phyloP scores from a whole-genome alignment of 1,139 yeast genomes.

The Pichia inconspicua region DNA sequence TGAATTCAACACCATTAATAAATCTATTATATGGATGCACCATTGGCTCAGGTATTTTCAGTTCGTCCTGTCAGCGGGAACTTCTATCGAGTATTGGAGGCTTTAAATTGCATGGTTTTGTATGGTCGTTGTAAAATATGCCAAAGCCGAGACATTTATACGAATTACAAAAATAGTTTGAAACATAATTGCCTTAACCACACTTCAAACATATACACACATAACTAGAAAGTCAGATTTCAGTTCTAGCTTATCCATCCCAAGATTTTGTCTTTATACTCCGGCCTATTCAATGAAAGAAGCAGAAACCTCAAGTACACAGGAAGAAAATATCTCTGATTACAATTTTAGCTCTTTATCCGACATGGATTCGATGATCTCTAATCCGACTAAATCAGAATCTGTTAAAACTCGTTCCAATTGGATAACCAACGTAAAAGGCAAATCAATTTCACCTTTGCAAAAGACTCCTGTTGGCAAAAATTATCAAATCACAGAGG shows the following conservation, averaged over 20 bases:
- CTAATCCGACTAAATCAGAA: background rate
- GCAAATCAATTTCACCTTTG: background rate
- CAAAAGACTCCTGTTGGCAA: too few species aligned
- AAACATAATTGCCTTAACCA: background rate
- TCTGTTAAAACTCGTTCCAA: slow-evolving; percentile 1
- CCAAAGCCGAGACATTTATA: background rate
- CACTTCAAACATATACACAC: background rate
- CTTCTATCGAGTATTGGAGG: too few species aligned
- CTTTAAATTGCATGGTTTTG: background rate
- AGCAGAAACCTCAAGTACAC: background rate
- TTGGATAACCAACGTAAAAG: slow-evolving; percentile 8
- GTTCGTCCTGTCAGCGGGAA: too few species aligned
- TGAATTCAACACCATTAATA: background rate
- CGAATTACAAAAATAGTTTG: background rate
- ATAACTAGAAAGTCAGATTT: too few species aligned
- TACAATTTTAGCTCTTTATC: background rate
- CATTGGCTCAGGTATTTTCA: background rate
- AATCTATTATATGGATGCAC: slow-evolving; percentile 9
- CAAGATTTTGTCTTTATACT: too few species aligned
- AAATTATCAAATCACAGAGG: background rate
- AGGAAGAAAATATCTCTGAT: background rate
- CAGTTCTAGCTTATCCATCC: too few species aligned
- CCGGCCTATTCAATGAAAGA: background rate
- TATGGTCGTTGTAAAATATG: background rate
- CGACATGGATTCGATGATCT: background rate